Base-by-base conservation (phyloP, 139 green algal genomes). In the Picocystis salinarum region DNA sequence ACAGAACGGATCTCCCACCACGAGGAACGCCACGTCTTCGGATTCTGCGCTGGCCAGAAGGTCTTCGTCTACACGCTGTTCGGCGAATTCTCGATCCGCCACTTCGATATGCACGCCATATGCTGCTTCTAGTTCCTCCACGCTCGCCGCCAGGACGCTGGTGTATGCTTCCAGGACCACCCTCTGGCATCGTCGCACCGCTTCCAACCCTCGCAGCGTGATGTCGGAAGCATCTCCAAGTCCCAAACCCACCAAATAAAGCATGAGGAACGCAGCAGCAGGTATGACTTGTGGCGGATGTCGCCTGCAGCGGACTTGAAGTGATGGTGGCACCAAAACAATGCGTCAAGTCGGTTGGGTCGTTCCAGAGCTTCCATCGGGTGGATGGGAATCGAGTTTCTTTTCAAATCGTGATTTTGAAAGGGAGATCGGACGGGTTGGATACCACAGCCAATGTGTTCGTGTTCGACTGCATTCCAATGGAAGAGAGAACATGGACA, bases 131-230 rank as follows among this genome's bases (percentile, higher is more conserved):
- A 96, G 53, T 30, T 73, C 73, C 10, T 66, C 46, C 41, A 81
- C 86, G 11, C 72, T 47, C n/a, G 85, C 85, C 28, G 87, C 49
- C 34, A 98, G 64, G 13, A 96, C 78, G 5, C 81, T 94, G 2
- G 88, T 98, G 69, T 98, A 98, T 0, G 75, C 71, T 59, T 98
- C 88, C 25, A 98, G 54, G 63, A 91, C 94, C 4, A 95, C 58
- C 1, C 75, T 53, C 20, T 54, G 42, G 33, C 69, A 85, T 7
- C 13, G 17, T 22, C 12, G 13, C 39, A 97, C 64, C 0, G 74
- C 80, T 25, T 91, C 82, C 22, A 97, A 46, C 6, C 88, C 87
- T 13, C 48, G 34, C 1, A 71, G 7, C 7, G 83, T 95, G 37
- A 97, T 88, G 53, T 97, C 87, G 22, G 73, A 61, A 42, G 96